phyloP scores from a whole-genome alignment of 257 asterid genomes.

The Solanum peruvianum region DNA sequence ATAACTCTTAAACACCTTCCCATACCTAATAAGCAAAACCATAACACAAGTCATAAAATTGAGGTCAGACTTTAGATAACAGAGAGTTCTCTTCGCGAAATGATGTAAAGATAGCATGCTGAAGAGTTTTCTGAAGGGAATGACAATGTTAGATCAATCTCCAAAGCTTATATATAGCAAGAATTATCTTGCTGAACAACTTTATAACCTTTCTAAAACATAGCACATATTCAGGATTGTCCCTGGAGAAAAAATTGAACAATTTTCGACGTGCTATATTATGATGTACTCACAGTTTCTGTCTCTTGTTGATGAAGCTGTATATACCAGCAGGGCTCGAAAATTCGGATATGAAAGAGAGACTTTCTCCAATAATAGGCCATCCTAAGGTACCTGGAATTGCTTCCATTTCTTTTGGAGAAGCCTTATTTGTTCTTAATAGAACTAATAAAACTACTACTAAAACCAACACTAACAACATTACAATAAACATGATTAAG shows the following conservation, averaged over 20 bases:
- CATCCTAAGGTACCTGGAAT: conserved; percentile 78
- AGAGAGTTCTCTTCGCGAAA: neutral
- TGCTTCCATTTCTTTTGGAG: conserved; percentile 46
- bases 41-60: neutral
- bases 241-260: neutral
- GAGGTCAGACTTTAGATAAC: neutral
- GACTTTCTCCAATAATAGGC: conserved; percentile 79
- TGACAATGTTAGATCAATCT: neutral
- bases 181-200: neutral
- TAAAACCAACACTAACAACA: neutral
- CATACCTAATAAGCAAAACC: conserved; percentile 30
- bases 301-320: conserved; percentile 73
- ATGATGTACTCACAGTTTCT: conserved; percentile 28
- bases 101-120: neutral
- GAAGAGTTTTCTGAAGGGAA: neutral
- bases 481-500: neutral
- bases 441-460: conserved; percentile 2
- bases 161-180: neutral
- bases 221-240: too few relatives aligned
- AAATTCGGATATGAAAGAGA: conserved; percentile 55
- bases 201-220: neutral
- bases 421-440: conserved; percentile 23
- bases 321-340: conserved; percentile 58
- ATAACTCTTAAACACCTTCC: conserved; percentile 78
- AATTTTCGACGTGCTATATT: neutral